Percentiles rank a stretch among this genome's conserved stretches.
Conservation (phyloP, 306 rosid species). For the Prunus salicina region DNA sequence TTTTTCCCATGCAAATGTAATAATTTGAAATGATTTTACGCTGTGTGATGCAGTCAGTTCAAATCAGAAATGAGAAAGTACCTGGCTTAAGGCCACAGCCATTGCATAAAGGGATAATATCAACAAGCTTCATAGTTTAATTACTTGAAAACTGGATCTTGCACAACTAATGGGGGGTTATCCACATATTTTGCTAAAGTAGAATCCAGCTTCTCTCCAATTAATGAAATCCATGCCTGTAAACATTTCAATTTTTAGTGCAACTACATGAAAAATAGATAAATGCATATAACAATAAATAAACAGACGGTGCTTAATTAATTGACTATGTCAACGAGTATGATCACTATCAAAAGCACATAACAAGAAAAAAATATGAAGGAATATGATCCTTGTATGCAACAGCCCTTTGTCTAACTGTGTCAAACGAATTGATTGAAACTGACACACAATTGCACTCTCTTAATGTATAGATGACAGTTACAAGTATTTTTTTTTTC, state of each 20-base stretch:
- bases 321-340: slow-evolving; percentile 9
- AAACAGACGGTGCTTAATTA: background rate
- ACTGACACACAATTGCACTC: background rate
- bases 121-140: background rate
- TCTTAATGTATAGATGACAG: background rate
- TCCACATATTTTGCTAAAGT: slow-evolving; percentile 49
- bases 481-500: background rate
- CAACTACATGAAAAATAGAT: background rate
- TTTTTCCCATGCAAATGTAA: background rate
- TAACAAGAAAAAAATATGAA: background rate
- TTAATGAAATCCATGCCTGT: slow-evolving; percentile 56
- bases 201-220: slow-evolving; percentile 71
- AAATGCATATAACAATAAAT: background rate
- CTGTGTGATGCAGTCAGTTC: background rate
- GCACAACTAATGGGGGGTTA: slow-evolving; percentile 23
- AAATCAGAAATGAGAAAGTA: slow-evolving; percentile 15
- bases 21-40: background rate
- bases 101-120: background rate
- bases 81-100: slow-evolving; percentile 12
- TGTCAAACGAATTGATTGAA: background rate
- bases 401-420: background rate
- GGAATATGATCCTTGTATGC: background rate
- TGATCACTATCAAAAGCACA: slow-evolving; percentile 4
- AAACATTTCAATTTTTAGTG: slow-evolving; percentile 8
- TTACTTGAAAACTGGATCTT: slow-evolving; percentile 42